Evolutionary conservation across 2,329 filamentous ascomycete genomes (phyloP).

Genomic region (Colletotrichum chlorophyti): DNA sequence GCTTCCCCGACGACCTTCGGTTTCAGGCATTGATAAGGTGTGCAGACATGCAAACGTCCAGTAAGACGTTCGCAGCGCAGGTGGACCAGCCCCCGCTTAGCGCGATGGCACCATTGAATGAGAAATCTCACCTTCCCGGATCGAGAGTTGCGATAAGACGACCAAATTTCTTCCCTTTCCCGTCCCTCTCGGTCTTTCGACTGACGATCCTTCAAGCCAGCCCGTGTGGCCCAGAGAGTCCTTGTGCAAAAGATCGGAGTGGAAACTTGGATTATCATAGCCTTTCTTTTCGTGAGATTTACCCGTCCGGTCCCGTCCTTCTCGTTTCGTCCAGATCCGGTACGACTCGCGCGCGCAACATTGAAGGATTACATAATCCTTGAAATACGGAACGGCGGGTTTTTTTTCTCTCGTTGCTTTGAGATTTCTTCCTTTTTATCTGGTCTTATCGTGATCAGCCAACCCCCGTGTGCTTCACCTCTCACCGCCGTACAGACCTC

Average conservation of each 20-base stretch:
- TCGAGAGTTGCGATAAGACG: slow-evolving; percentile 23
- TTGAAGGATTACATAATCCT: not conserved
- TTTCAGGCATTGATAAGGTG: not conserved
- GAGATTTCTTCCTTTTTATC: not conserved
- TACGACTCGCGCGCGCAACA: too few species aligned
- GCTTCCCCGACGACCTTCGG: too few species aligned
- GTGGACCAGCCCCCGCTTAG: slow-evolving; percentile 24
- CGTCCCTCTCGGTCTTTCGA: not conserved
- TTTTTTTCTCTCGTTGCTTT: not conserved
- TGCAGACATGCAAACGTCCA: not conserved
- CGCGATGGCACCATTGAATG: slow-evolving; percentile 26
- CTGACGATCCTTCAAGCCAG: not conserved
- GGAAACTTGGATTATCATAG: too few species aligned
- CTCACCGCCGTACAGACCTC: not conserved
- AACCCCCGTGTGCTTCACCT: slow-evolving; percentile 3
- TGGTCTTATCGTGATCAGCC: not conserved
- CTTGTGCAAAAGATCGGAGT: too few species aligned
- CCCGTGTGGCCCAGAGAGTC: not conserved
- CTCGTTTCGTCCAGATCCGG: too few species aligned
- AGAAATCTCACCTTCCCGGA: slow-evolving; percentile 26
- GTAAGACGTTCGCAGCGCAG: not conserved
- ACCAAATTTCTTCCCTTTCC: slow-evolving; percentile 8
- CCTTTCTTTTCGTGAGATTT: not conserved
- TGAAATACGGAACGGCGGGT: not conserved
- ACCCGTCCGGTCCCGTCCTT: not conserved